These are phyloP conservation scores for Chenopodium suecicum DNA, from an alignment of 148 eudicot genomes.

Conservation along the genomic window DNA sequence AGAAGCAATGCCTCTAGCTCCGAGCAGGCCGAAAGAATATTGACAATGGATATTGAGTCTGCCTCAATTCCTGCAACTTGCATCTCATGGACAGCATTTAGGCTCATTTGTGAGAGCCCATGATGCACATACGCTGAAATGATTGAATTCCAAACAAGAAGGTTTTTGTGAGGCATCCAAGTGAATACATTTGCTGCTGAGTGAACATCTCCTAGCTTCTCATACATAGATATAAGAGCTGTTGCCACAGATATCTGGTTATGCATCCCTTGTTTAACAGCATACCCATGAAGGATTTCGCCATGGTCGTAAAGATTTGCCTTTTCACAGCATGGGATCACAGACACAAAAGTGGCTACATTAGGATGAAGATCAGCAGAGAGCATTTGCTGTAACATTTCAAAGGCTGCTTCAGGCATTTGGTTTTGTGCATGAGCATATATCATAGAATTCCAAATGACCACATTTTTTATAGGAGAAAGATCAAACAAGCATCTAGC, in stretches of 20 bases:
- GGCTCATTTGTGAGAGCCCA: slow-evolving; percentile 35
- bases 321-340: slow-evolving; percentile 54
- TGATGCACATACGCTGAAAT: slow-evolving; percentile 51
- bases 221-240: slow-evolving; percentile 61
- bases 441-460: slow-evolving; percentile 59
- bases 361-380: slow-evolving; percentile 37
- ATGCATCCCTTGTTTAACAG: slow-evolving; percentile 45
- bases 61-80: slow-evolving; percentile 43
- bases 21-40: slow-evolving; percentile 60
- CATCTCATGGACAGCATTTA: slow-evolving; percentile 49
- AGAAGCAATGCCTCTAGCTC: slow-evolving; percentile 34
- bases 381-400: slow-evolving; percentile 42
- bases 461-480: slow-evolving; percentile 33
- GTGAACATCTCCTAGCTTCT: slow-evolving; percentile 48
- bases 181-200: slow-evolving; percentile 46
- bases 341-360: slow-evolving; percentile 52
- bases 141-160: slow-evolving; percentile 65
- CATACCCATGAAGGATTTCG: slow-evolving; percentile 54
- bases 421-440: slow-evolving; percentile 48
- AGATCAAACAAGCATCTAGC: slow-evolving; percentile 47
- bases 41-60: slow-evolving; percentile 49
- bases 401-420: slow-evolving; percentile 35
- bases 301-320: slow-evolving; percentile 36
- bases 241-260: slow-evolving; percentile 46
- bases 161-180: slow-evolving; percentile 37